These are phyloP conservation scores for Alternaria sp. DNA, from an alignment of 2,329 filamentous ascomycete species.

Conservation along the genomic window DNA sequence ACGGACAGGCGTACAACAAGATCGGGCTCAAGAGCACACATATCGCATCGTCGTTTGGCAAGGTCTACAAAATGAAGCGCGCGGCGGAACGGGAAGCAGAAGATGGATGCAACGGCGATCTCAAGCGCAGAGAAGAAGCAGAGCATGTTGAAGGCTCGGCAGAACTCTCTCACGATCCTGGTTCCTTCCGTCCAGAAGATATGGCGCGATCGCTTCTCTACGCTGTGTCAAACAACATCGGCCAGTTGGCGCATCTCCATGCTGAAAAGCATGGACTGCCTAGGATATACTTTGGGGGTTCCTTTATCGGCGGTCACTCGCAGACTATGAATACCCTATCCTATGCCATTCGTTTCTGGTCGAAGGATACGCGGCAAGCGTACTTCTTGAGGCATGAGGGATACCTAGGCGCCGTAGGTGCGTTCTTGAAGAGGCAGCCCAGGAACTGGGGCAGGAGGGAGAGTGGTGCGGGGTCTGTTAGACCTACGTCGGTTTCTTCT, in stretches of 20 bases:
- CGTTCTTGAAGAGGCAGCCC: conserved; percentile 90
- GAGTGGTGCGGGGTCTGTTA: conserved; percentile 59
- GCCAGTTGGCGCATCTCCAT: conserved; percentile 96
- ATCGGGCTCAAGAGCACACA: conserved; percentile 95
- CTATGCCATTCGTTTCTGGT: conserved; percentile 98
- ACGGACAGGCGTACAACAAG: conserved; percentile 93
- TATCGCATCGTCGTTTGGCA: conserved; percentile 95
- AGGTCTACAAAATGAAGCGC: conserved; percentile 92
- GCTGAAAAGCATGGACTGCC: conserved; percentile 90
- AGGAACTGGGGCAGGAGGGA: conserved; percentile 87
- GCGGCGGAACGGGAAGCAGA: conserved; percentile 81
- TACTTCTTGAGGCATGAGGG: conserved; percentile 97
- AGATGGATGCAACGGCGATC: conserved; percentile 65
- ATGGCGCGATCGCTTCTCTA: conserved; percentile 91
- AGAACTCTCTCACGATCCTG: conserved; percentile 45
- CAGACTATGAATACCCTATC: conserved; percentile 98
- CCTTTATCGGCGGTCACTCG: conserved; percentile 92
- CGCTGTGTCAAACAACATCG: conserved; percentile 95
- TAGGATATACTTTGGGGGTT: conserved; percentile 96
- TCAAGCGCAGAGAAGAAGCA: conserved; percentile 45
- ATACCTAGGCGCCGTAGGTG: conserved; percentile 91
- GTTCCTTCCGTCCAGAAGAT: conserved; percentile 76
- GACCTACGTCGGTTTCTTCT: neutral
- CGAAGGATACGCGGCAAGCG: conserved; percentile 88
- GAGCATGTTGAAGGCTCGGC: conserved; percentile 41